Conservation (phyloP, 176 grass and related monocot genomes). For the sorghum (Sorghum bicolor) region Sorghum_bicolor_NCBIv3 NC_012870.2:72452501-72453000, state of each 20-base stretch:
- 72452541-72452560: no score
- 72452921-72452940: neutral
- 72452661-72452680: neutral
- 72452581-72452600: no score
- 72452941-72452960: no score
- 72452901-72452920: slow-evolving; percentile 1
- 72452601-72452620: neutral
- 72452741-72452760: neutral
- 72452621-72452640: slow-evolving; percentile 52
- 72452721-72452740: neutral
- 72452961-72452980: neutral
- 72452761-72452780: neutral
- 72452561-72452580: neutral
- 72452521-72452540: neutral
- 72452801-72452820: neutral
- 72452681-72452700: slow-evolving; percentile 28
- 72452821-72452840: neutral
- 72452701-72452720: neutral
- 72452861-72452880: neutral
- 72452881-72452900: neutral
- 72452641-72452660: neutral
- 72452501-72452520: neutral
- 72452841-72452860: neutral
- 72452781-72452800: neutral
- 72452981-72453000: neutral